Base-by-base conservation (phyloP, 495 filamentous ascomycete species). In the Aspergillus avenaceus region DNA sequence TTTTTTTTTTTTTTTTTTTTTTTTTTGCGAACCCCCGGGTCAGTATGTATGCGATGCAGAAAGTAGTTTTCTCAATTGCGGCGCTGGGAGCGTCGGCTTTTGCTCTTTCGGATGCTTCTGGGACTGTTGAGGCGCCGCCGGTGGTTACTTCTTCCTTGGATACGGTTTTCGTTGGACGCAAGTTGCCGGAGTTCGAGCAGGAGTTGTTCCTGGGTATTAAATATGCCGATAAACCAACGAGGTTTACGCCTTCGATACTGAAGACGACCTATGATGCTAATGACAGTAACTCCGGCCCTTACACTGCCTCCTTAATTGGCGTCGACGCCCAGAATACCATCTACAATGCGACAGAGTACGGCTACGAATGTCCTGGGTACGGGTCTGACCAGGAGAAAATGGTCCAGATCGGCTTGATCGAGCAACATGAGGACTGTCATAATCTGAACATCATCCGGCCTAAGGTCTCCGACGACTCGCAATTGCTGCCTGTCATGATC, bases 401-500 rank as follows among this genome's bases (percentile, higher is more conserved):
- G 4, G 54, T 67, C 4, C 41, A 59, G 2, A 41, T 31, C 36
- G 65, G 67, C 1, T 42, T 62, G n/a, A 57, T 62, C 21, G 32
- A 47, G 27, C 34, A 63, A 45, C 71, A 64, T 44, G 84, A 88
- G 54, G 72, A 88, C 63, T 88, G 85, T 53, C 63, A 85, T 16
- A 85, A 78, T 49, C 56, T 88, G 45, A 86, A 86, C 53, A 70
- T 88, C 8, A 67, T 84, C 26, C 75, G 82, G 13, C 84, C 84
- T 6, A 52, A 61, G 3, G 77, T 72, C 16, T 74, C 65, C 41
- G 69, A 55, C 28, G 57, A 63, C 1, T 63, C 61, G 13, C 70
- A 77, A 5, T 73, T 79, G 43, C 65, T 86, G 0, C 85, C 84
- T 2, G 78, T 87, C 19, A 67, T 83, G 45, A 65, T 85, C 23